Evolutionary conservation across 2,329 filamentous ascomycete genomes (phyloP), one percentile per base, ranked within the genome.

Genomic region (Botrytis hyacinthi): DNA sequence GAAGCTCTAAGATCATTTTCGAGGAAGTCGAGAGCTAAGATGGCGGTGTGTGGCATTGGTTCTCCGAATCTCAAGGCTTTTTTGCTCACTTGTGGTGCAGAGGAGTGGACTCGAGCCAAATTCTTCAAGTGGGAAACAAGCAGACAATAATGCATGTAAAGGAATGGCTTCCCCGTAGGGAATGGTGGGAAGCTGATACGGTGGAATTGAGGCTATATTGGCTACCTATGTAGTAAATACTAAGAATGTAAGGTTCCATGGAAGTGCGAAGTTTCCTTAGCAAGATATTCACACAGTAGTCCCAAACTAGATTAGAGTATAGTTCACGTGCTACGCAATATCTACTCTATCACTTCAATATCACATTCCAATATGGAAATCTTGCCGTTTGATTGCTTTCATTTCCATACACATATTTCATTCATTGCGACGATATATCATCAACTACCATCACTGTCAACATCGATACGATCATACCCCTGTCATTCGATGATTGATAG

Each of bases 1-100:
- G 8, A 75, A 76, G 51, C n/a, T 77, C 22, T 61, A 85, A 1
- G 77, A 82, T 0, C 88, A 86, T 86, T 68, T 32, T 5, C 9
- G 9, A 68, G 54, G 29, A 32, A 68, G 16, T 40, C 37, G 18
- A 20, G 16, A 20, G 42, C 42, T 44, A 7, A 44, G 18, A 7
- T 44, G 18, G 18, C 18, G 0, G 7, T 20, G 6, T 20, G 20
- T 20, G 42, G 8, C 42, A 44, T 44, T 44, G 42, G 6, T 44
- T 44, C 18, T 44, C 18, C 42, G 7, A 44, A 7, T 20, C 6
- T 44, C 42, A 16, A 7, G 18, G 18, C 42, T 20, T 44, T 44
- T 44, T 44, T 44, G 16, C 42, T 18, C 16, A 44, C 42, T 44
- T 44, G 42, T 44, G 42, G 42, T 44, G 42, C 18, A 44, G 42